A percentile compares a stretch with the other conserved stretches of the same genome.
These are phyloP conservation scores for Scedosporium apiospermum DNA, from an alignment of 2,329 filamentous ascomycete species.

Conservation along the genomic window DNA sequence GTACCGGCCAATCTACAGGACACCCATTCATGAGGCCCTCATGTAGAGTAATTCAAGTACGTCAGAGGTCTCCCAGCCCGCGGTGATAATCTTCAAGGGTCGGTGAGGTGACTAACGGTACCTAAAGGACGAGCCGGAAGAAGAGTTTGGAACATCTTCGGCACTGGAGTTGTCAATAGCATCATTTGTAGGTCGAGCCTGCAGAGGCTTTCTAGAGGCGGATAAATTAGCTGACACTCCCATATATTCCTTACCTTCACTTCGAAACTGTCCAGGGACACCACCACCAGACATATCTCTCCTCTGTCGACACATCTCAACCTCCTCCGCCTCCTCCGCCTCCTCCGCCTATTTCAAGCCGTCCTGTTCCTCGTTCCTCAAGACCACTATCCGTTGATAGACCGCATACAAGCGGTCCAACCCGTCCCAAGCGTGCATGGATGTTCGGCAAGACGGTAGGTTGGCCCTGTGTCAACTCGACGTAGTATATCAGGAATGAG, in stretches of 20 bases:
- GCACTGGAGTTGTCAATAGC: not conserved
- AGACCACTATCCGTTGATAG: not conserved
- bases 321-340: not conserved
- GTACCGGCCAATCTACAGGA: not conserved
- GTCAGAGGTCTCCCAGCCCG: not conserved
- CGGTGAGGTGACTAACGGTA: not conserved
- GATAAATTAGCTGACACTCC: not conserved
- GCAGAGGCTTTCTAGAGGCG: not conserved
- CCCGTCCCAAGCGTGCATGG: not conserved
- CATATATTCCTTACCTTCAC: not conserved
- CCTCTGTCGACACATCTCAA: not conserved
- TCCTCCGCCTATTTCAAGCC: not conserved
- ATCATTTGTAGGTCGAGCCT: constrained; percentile 2
- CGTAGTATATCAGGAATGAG: not conserved
- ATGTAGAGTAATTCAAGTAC: not conserved
- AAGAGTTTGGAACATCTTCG: not conserved
- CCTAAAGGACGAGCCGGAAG: not conserved
- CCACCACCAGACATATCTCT: not conserved
- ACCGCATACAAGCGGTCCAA: not conserved
- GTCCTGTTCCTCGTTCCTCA: not conserved
- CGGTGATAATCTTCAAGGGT: not conserved
- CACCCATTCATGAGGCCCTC: not conserved
- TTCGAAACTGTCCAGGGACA: not conserved
- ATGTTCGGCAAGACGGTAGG: not conserved
- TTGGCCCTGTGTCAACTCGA: not conserved